phyloP scores from a whole-genome alignment of 2,329 filamentous ascomycete species.

The Xylaria sp. region DNA sequence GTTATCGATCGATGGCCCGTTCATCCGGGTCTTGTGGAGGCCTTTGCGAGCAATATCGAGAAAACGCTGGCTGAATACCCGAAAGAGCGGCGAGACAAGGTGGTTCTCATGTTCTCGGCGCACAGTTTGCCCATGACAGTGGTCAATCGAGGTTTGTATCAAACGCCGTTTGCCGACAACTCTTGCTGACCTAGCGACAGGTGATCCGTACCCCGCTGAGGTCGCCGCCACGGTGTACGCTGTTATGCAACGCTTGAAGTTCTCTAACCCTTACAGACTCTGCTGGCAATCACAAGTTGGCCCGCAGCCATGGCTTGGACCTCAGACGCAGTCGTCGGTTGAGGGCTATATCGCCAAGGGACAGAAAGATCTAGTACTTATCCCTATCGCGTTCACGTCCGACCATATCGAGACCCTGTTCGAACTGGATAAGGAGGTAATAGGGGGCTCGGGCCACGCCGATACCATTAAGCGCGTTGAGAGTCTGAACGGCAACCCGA shows the following conservation, averaged over 20 bases:
- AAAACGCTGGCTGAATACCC: constrained; percentile 79
- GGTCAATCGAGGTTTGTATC: constrained; percentile 71
- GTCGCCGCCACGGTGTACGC: constrained; percentile 94
- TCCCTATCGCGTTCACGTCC: constrained; percentile 97
- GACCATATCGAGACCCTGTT: constrained; percentile 97
- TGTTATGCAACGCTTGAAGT: constrained; percentile 86
- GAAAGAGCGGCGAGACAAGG: constrained; percentile 69
- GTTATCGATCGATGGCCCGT: constrained; percentile 97
- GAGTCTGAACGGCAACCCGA: constrained; percentile 81
- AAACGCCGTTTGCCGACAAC: not conserved
- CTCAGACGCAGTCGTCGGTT: constrained; percentile 85
- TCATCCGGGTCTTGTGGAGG: constrained; percentile 84
- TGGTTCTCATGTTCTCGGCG: constrained; percentile 86
- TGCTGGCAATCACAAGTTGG: constrained; percentile 99
- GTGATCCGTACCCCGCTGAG: constrained; percentile 91
- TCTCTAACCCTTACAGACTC: constrained; percentile 85
- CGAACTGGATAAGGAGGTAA: constrained; percentile 91
- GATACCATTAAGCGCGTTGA: constrained; percentile 86
- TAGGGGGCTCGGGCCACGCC: constrained; percentile 72
- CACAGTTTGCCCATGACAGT: constrained; percentile 97
- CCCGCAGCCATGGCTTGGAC: constrained; percentile 89
- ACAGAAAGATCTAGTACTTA: constrained; percentile 82
- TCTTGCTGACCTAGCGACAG: constrained; percentile 38
- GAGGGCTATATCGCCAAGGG: constrained; percentile 85
- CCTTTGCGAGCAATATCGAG: constrained; percentile 89